phyloP scores from a whole-genome alignment of 352 stramenopile genomes.

The Phytophthora constricta region DNA sequence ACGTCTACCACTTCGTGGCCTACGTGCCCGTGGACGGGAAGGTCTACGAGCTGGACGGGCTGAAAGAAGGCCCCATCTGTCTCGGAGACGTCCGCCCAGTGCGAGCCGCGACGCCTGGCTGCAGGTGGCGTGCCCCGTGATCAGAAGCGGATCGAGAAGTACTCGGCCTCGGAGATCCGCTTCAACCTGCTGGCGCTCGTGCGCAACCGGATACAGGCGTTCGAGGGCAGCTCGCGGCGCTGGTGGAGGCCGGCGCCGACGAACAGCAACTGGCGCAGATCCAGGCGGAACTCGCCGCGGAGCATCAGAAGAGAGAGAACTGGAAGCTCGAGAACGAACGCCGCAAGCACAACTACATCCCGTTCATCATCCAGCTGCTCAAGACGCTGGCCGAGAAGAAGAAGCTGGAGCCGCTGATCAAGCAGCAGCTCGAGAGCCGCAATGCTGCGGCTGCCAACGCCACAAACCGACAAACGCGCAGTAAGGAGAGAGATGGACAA shows the following conservation, averaged over 20 bases:
- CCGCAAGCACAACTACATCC: slow-evolving; percentile 97
- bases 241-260: slow-evolving; percentile 47
- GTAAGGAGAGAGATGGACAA: slow-evolving; percentile 24
- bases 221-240: slow-evolving; percentile 47
- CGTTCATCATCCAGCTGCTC: slow-evolving; percentile 94
- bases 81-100: slow-evolving; percentile 65
- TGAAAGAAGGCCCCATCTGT: slow-evolving; percentile 89
- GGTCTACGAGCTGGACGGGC: slow-evolving; percentile 97
- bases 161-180: slow-evolving; percentile 92
- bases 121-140: slow-evolving; percentile 88
- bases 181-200: slow-evolving; percentile 97
- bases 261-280: slow-evolving; percentile 52
- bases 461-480: slow-evolving; percentile 19
- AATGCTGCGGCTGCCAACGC: slow-evolving; percentile 24
- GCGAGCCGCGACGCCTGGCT: slow-evolving; percentile 80
- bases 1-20: slow-evolving; percentile 98
- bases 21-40: slow-evolving; percentile 91
- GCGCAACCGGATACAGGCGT: slow-evolving; percentile 75
- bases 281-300: slow-evolving; percentile 52
- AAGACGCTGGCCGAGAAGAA: slow-evolving; percentile 92
- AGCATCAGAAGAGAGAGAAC: slow-evolving; percentile 75
- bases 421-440: slow-evolving; percentile 59
- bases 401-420: slow-evolving; percentile 80
- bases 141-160: slow-evolving; percentile 95
- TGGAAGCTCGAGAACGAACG: slow-evolving; percentile 93